phyloP scores from a whole-genome alignment of 495 filamentous ascomycete genomes.

The Pyrenopolyporus hunteri region DNA sequence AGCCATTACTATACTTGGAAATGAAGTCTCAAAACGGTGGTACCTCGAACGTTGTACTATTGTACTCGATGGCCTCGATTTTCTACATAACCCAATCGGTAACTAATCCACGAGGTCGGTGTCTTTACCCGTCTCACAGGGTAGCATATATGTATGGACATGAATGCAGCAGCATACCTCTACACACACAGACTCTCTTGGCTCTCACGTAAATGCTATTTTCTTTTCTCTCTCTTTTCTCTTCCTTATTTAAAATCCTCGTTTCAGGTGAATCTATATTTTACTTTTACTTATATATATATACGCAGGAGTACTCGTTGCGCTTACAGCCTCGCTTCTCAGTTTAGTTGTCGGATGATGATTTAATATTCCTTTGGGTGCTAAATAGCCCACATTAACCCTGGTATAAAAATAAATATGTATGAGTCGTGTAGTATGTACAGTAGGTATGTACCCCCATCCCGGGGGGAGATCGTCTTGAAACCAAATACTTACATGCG shows the following conservation, averaged over 20 bases:
- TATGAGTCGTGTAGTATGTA: too few relatives aligned
- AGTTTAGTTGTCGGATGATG: background rate
- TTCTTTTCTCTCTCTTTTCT: too few relatives aligned
- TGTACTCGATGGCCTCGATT: slow-evolving; percentile 1
- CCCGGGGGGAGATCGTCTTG: slow-evolving; percentile 22
- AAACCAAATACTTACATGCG: slow-evolving; percentile 5
- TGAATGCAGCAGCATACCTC: background rate
- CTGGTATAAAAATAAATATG: slow-evolving; percentile 6
- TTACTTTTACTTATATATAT: background rate
- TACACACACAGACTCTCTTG: too few relatives aligned
- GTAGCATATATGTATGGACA: background rate
- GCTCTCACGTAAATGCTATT: too few relatives aligned
- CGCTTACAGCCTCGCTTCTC: background rate
- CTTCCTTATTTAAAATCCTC: background rate
- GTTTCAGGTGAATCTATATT: background rate
- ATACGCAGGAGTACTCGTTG: background rate
- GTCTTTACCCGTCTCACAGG: background rate
- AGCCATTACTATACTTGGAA: slow-evolving; percentile 22
- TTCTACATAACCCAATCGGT: slow-evolving; percentile 32
- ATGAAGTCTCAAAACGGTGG: slow-evolving; percentile 8
- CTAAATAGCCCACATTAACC: too few relatives aligned
- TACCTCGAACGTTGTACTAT: background rate
- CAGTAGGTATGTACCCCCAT: background rate
- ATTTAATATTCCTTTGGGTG: background rate
- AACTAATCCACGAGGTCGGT: slow-evolving; percentile 35